phyloP scores from a whole-genome alignment of 257 asterid genomes.

The Solanum arcanum region DNA sequence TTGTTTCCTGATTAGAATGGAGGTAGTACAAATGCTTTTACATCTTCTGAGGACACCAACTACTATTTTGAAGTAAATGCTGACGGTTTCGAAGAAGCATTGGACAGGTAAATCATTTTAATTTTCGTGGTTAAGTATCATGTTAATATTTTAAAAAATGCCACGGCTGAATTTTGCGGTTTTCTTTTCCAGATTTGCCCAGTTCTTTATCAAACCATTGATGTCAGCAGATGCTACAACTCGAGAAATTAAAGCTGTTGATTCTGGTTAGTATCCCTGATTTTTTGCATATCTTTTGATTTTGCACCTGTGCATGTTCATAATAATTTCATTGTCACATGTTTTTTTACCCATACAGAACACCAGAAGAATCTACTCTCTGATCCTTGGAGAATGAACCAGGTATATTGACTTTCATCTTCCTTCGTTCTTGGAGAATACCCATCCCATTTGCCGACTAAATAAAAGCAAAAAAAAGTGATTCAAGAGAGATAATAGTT shows the following conservation, averaged over 20 bases:
- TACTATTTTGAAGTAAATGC: conserved; percentile 82
- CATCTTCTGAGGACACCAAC: conserved; percentile 77
- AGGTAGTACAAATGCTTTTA: conserved; percentile 96
- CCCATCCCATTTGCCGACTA: neutral
- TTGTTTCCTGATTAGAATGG: conserved; percentile 47
- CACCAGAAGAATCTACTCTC: conserved; percentile 88
- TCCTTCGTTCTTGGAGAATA: neutral
- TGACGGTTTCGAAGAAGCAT: conserved; percentile 78
- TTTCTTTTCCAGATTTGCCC: conserved; percentile 58
- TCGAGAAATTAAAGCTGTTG: conserved; percentile 93
- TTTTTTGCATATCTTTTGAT: neutral
- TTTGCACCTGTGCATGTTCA: neutral
- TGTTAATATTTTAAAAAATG: neutral
- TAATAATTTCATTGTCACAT: conserved; percentile 8
- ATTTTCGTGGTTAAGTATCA: neutral
- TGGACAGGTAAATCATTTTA: conserved; percentile 59
- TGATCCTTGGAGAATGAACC: conserved; percentile 94
- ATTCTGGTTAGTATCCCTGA: conserved; percentile 54
- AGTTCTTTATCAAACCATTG: conserved; percentile 87
- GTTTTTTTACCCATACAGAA: conserved; percentile 29
- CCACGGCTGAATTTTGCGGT: conserved; percentile 1
- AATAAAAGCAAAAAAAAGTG: neutral
- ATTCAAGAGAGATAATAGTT: neutral
- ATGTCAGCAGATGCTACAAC: conserved; percentile 97
- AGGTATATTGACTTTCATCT: conserved; percentile 34